Evolutionary conservation across 2,329 filamentous ascomycete genomes (phyloP), one percentile per base, ranked within the genome.

Genomic region (Colletotrichum sidae): DNA sequence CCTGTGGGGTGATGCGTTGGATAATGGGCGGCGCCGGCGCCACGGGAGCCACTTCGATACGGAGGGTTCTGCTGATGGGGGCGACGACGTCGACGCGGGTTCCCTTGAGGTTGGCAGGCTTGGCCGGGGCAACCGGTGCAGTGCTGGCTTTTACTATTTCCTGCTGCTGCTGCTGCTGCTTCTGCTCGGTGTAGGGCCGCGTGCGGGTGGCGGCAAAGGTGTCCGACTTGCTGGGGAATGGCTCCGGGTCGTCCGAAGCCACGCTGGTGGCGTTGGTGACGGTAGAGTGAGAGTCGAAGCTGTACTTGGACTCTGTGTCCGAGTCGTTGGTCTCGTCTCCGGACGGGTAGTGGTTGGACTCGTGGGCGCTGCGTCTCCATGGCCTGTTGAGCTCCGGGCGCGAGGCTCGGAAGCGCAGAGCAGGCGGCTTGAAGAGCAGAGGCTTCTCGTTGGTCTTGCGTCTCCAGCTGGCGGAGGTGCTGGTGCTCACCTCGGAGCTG

Each of bases 251-350:
- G 7, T 55, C 60, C 11, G 60, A 60, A 2, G 60, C 62, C 25
- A 68, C 61, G 42, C 67, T 68, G n/a, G 67, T 68, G n/a, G 67
- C 67, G 53, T 52, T 55, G 5, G 67, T 68, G 52, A 67, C 17
- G 45, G 56, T 49, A n/a, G 65, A 64, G 25, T 41, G 47, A 33
- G 65, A 58, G 42, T 60, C 62, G 35, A 64, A 68, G 53, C 60
- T 68, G 53, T 54, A 68, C 49, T 65, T 67, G 8, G 65, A 68
- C 47, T 68, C 67, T 9, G 45, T 60, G 10, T 68, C 67, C 5
- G 67, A 68, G 45, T 68, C 67, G 34, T 64, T 55, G 37, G 53
- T 55, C 10, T 68, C 65, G 11, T 68, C 67, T n/a, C 57, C 67
- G 7, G 67, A 67, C 2, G 56, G 56, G 41, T 67, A 67, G 7